Conservation (phyloP, 176 grass and related monocot species). For the Avena sativa region DNA sequence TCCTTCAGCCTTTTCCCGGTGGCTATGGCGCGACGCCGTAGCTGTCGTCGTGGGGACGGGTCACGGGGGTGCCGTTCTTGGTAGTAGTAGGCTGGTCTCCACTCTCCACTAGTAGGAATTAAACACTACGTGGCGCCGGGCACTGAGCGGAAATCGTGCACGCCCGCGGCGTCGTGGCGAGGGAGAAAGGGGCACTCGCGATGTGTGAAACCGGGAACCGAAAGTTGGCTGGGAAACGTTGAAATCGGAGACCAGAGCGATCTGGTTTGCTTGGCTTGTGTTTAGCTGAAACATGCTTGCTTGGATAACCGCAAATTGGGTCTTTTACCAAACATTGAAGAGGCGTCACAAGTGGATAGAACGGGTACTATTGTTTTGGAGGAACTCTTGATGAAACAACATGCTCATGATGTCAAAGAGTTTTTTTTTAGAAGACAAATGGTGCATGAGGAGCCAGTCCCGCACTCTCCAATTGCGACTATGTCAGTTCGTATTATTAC, state of each 20-base stretch:
- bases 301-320: no score
- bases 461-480: no score
- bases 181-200: not conserved
- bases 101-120: not conserved
- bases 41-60: constrained; percentile 31
- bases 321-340: no score
- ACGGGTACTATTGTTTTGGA: no score
- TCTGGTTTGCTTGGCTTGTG: no score
- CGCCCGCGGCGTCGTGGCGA: not conserved
- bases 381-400: no score
- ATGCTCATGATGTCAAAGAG: no score
- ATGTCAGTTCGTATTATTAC: no score
- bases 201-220: not conserved
- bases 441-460: no score
- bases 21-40: not conserved
- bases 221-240: not conserved
- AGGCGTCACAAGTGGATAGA: no score
- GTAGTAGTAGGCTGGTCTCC: not conserved
- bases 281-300: no score
- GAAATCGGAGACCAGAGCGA: not conserved
- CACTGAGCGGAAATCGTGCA: not conserved
- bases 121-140: not conserved
- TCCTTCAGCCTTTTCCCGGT: not conserved
- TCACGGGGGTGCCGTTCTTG: not conserved
- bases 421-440: no score